These are phyloP conservation scores for Cyathus striatus DNA, from an alignment of 768 basidiomycete species.

Conservation along the genomic window DNA sequence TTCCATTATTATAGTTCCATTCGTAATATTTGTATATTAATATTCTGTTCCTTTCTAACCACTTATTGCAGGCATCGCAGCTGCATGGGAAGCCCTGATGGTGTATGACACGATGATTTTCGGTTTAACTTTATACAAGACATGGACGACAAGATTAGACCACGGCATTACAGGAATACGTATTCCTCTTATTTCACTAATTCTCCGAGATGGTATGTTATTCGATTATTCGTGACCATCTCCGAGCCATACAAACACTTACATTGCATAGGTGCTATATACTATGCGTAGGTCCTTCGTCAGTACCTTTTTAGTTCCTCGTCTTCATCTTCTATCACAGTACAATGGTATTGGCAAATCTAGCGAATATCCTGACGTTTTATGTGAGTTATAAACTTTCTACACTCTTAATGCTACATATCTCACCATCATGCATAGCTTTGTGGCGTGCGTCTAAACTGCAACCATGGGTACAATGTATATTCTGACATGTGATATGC, in stretches of 20 bases:
- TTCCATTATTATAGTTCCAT: constrained; percentile 8
- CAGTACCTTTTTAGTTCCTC: background rate
- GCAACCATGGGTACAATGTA: no score
- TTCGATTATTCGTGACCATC: background rate
- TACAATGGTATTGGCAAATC: constrained; percentile 45
- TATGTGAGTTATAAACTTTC: constrained; percentile 17
- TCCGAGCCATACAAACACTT: background rate
- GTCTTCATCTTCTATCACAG: constrained; percentile 17
- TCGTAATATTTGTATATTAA: no score
- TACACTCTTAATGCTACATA: background rate
- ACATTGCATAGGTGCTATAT: constrained; percentile 38
- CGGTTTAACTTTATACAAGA: constrained; percentile 40
- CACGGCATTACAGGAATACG: constrained; percentile 15
- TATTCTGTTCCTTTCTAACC: no score
- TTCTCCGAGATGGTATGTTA: constrained; percentile 45
- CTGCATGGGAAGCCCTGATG: constrained; percentile 48
- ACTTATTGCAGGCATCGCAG: constrained; percentile 24
- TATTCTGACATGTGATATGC: background rate
- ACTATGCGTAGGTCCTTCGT: constrained; percentile 41
- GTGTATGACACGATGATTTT: constrained; percentile 44
- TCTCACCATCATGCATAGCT: constrained; percentile 13
- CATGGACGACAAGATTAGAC: constrained; percentile 27
- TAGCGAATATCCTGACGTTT: constrained; percentile 38
- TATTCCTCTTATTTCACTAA: constrained; percentile 33
- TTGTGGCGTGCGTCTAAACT: constrained; percentile 18